Evolutionary conservation across 768 basidiomycete species (phyloP), one percentile per base, ranked within the genome.

Genomic region (Mrakia blollopis): DNA sequence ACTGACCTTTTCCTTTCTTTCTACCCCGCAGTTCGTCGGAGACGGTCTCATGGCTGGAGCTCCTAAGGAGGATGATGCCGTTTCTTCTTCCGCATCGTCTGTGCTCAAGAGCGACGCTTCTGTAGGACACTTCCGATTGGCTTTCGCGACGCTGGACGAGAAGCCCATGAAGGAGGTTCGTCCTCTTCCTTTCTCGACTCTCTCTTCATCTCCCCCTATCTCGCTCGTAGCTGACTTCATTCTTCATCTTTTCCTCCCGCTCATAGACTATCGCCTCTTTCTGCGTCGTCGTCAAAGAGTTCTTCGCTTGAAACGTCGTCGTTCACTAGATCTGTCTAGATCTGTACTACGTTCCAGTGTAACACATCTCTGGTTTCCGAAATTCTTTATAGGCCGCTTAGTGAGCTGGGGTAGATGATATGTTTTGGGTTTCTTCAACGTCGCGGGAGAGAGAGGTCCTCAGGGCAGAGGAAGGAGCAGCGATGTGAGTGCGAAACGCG

Each of bases 101-200:
- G 67, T 7, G 9, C 30, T 35, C 54, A 47, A 73, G 57, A 65
- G 60, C 39, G 73, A 65, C 41, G 30, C 37, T n/a, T 23, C 21
- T 3, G 35, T 78, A 11, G 77, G 77, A 28, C 73, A 78, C 44
- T 78, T 78, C 65, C 25, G 77, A 28, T 25, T 78, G 8, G 72
- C 77, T 32, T 78, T 78, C 23, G 77, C 77, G 18, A 78, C 77
- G 30, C 73, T 78, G 25, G 77, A 78, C 16, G 77, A 78, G 60
- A 32, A 57, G 16, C 73, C 77, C 10, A 68, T 78, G 73, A 50
- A 65, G 57, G 47, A 72, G 63, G 76, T 76, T 11, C 39, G 69
- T 76, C 18, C 39, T 18, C 23, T 1, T 25, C 3, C 21, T 14
- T 69, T 18, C n/a, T 70, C 25, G 32, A 1, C 23, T n/a, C 18